Base-by-base conservation (phyloP, 345 rosid species). In the Eutrema yunnanense region DNA sequence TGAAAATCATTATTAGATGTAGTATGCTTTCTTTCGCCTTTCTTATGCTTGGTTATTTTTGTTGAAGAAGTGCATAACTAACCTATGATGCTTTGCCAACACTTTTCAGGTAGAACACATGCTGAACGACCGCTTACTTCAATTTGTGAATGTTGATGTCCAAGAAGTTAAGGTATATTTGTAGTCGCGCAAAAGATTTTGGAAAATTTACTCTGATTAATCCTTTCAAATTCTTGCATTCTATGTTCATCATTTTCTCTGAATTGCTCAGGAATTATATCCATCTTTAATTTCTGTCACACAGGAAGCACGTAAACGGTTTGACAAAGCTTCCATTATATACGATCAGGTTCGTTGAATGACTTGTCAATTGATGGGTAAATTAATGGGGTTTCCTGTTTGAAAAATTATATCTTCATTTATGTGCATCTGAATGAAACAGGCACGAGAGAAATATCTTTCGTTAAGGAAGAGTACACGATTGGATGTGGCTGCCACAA, bases 361-460 rank as follows among this genome's bases (percentile, higher is more conserved):
- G 62, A 59, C 46, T 60, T 67, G 36, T 27, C 51, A 32, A 5
- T 26, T 64, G 13, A 41, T 62, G 53, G n/a, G 61, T 48, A 34
- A 36, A 42, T 22, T 32, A 34, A 2, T 65, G 34, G 6, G 27
- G 47, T 49, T 49, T 27, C 48, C n/a, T 7, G 33, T 36, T 59
- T 62, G 65, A 8, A 41, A 72, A 42, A 16, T 16, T 40, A n/a
- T 49, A 47, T 56, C 16, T 73, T 47, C 63, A 63, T 53, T 4
- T 14, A 37, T 29, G 61, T 58, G 61, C 54, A 44, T 60, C 57
- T 55, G 57, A 56, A 66, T 80, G 69, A 36, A 44, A 72, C 80
- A 89, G 96, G 92, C 96, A 52, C 84, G 96, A 53, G 96, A 89
- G 69, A 89, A 89, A 76, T 86, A 79, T 83, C 80, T 89, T 43